Conservation (phyloP, 2,329 filamentous ascomycete genomes). For the Fusarium anguioides region DNA sequence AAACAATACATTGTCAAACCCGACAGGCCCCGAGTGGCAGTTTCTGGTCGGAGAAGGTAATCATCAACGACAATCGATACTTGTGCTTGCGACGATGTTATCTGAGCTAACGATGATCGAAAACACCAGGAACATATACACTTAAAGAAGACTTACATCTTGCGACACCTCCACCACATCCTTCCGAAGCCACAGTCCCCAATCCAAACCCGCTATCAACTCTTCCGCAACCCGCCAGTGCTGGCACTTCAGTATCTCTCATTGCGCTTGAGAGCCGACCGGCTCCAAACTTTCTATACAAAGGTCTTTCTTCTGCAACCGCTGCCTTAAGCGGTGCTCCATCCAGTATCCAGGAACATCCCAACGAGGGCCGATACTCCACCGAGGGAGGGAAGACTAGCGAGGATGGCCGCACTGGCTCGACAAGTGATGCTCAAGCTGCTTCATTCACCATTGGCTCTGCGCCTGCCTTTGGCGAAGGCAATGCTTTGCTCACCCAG, state of each 20-base stretch:
- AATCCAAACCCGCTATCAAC: constrained; percentile 94
- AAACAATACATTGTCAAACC: constrained; percentile 86
- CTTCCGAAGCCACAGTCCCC: constrained; percentile 86
- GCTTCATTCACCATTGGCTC: constrained; percentile 55
- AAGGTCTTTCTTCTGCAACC: constrained; percentile 63
- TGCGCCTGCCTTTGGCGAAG: constrained; percentile 83
- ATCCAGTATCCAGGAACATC: constrained; percentile 69
- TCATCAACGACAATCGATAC: background rate
- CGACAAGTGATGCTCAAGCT: constrained; percentile 61
- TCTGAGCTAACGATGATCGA: constrained; percentile 31
- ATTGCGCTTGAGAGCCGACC: constrained; percentile 75
- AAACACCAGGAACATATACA: constrained; percentile 79
- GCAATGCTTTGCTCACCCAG: constrained; percentile 77
- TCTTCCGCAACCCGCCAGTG: constrained; percentile 81
- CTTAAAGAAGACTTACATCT: constrained; percentile 92
- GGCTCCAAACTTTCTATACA: constrained; percentile 65
- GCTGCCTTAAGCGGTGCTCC: constrained; percentile 57
- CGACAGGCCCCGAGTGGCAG: constrained; percentile 84
- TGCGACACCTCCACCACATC: constrained; percentile 93
- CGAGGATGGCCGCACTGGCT: constrained; percentile 65
- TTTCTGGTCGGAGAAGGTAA: constrained; percentile 92
- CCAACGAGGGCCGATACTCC: constrained; percentile 69
- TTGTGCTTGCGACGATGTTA: background rate
- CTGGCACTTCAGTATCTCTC: constrained; percentile 86
- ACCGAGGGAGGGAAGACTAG: constrained; percentile 69